phyloP scores from a whole-genome alignment of 371 early-diverging fungal species.

The Mucor lusitanicus region DNA sequence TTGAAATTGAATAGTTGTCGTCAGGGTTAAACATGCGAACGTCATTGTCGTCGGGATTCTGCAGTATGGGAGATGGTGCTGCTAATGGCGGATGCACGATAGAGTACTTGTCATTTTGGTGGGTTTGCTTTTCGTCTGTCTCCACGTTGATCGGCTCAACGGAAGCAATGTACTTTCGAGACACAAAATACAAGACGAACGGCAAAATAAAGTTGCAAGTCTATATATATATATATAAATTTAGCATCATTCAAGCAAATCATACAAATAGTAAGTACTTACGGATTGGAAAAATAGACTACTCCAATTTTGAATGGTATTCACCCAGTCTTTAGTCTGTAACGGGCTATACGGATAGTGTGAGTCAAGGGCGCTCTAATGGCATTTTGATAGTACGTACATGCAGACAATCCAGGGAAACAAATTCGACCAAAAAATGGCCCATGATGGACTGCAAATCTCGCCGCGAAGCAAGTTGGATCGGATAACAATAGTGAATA shows the following conservation, averaged over 20 bases:
- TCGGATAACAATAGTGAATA: conserved; percentile 72
- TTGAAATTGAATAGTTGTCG: conserved; percentile 40
- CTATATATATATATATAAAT: conserved; percentile 35
- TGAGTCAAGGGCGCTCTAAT: neutral
- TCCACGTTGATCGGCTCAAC: conserved; percentile 17
- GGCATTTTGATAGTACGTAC: conserved; percentile 41
- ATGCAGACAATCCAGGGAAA: conserved; percentile 67
- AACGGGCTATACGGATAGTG: conserved; percentile 22
- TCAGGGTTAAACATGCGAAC: conserved; percentile 44
- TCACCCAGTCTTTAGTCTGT: conserved; percentile 43
- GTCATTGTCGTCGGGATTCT: conserved; percentile 22
- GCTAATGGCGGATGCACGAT: neutral
- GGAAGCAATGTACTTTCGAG: conserved; percentile 43
- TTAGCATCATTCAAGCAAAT: neutral
- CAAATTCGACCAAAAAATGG: conserved; percentile 60
- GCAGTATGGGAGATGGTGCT: conserved; percentile 9
- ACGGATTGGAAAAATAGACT: conserved; percentile 53
- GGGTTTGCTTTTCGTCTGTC: neutral
- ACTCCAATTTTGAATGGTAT: conserved; percentile 46
- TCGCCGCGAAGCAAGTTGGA: conserved; percentile 65
- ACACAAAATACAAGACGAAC: conserved; percentile 71
- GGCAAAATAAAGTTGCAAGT: conserved; percentile 80
- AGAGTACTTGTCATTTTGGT: neutral
- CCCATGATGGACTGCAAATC: conserved; percentile 54
- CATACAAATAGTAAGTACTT: conserved; percentile 4